A percentile compares a stretch with the other conserved stretches of the same genome.
Conservation (phyloP, 1,139 yeast genomes). For the Geotrichum carabidarum region DNA sequence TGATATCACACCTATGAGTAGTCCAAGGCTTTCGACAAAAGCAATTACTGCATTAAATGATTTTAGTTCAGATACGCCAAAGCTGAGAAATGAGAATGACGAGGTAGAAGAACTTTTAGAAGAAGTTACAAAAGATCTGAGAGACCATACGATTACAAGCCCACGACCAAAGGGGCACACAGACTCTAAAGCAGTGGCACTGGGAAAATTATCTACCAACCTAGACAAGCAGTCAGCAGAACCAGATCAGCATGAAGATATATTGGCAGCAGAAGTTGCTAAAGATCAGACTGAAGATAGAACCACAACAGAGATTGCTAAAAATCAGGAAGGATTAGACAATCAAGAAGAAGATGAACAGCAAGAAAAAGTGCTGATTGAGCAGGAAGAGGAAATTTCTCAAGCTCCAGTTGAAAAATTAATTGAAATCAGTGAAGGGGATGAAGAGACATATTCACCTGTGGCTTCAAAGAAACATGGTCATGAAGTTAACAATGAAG, state of each 20-base stretch:
- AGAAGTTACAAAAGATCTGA: not conserved
- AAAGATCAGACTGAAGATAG: not conserved
- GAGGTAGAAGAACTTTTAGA: slow-evolving; percentile 1
- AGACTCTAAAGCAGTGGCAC: too few species aligned
- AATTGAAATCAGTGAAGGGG: not conserved
- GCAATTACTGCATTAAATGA: not conserved
- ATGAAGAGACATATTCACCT: not conserved
- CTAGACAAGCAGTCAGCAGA: too few species aligned
- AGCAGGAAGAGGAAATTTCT: not conserved
- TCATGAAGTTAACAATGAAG: not conserved
- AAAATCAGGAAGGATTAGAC: too few species aligned
- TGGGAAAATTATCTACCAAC: too few species aligned
- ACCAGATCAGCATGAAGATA: too few species aligned
- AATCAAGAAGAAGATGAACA: too few species aligned
- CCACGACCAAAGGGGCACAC: not conserved
- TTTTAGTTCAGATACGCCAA: not conserved
- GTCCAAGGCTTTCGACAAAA: not conserved
- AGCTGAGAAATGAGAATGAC: not conserved
- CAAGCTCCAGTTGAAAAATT: not conserved
- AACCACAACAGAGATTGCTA: not conserved
- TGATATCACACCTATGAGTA: slow-evolving; percentile 8
- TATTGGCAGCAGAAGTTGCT: not conserved
- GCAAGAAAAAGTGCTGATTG: too few species aligned
- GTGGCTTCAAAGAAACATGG: not conserved
- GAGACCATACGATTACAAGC: not conserved